Evolutionary conservation across 495 filamentous ascomycete genomes (phyloP), one percentile per base, ranked within the genome.

Genomic region (Xylaria sp.): DNA sequence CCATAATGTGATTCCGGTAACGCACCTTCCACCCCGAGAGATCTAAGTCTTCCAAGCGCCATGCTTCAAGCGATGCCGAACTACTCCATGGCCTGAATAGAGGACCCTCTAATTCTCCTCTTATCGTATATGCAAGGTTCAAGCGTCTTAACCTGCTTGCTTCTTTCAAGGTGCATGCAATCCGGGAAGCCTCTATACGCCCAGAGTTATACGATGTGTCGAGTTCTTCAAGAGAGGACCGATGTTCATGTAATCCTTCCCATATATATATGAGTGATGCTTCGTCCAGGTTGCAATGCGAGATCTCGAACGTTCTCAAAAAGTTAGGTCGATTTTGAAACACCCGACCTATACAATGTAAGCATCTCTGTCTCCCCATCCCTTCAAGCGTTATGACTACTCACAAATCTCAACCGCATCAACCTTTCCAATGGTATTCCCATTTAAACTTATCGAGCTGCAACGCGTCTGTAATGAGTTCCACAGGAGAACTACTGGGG

Each of bases 371-470:
- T 67, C 14, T 11, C 21, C 14, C 50, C 1, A 15, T 6, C 29
- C 11, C 2, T 55, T 26, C 24, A 46, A 0, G 24, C 26, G 24
- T 33, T 15, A 14, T 50, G 64, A 19, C 15, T 21, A 73, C 81
- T 72, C 72, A 82, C 81, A 76, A 41, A 86, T 72, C 73, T 82
- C 83, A 69, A 94, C 92, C 53, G 97, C 80, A 80, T 97, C 94
- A 2, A 88, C 88, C 58, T 96, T 92, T 44, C 90, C 91, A n/a
- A 97, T 85, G 72, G 91, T 87, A 75, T 97, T 97, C 15, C 93
- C 93, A 67, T 90, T 93, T 66, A 98, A 80, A 57, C 88, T 88
- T 57, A 98, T 88, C 88, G 90, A 97, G 79, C 90, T 93, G 67
- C 91, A 90, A 78, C 89, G 93, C 9, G 90, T 97, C 76, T 88